Conservation (phyloP, 2,329 filamentous ascomycete species). For the Aspergillus sp. region DNA sequence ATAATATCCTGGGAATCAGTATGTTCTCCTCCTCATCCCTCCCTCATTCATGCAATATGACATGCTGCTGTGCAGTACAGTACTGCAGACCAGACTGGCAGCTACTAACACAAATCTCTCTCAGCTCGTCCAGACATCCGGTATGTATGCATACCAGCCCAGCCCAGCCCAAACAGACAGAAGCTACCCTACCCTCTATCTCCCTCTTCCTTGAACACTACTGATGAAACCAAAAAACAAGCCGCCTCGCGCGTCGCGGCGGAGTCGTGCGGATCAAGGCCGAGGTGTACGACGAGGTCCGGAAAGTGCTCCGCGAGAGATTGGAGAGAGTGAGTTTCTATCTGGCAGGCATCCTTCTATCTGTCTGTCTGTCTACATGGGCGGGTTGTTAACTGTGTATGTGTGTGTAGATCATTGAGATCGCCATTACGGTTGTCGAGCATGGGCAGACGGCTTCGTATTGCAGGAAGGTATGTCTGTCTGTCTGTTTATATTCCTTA, state of each 20-base stretch:
- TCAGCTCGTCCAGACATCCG: slow-evolving; percentile 22
- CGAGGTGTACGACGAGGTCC: slow-evolving; percentile 19
- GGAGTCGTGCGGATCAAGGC: slow-evolving; percentile 22
- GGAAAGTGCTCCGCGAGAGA: slow-evolving; percentile 11
- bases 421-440: slow-evolving; percentile 15
- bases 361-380: too few species aligned
- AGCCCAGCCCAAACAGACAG: not conserved
- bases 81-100: not conserved
- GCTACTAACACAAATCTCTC: not conserved
- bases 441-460: too few species aligned
- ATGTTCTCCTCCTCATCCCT: slow-evolving; percentile 5
- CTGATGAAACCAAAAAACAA: slow-evolving; percentile 2
- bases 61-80: not conserved
- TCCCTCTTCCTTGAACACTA: not conserved
- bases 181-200: not conserved
- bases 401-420: slow-evolving; percentile 14
- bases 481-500: not conserved
- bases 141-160: slow-evolving; percentile 7
- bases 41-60: not conserved
- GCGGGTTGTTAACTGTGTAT: not conserved
- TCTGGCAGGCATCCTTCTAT: too few species aligned
- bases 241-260: slow-evolving; percentile 29
- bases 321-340: slow-evolving; percentile 15
- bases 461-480: not conserved
- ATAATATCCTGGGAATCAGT: slow-evolving; percentile 23